Conservation (phyloP, 2,329 filamentous ascomycete species). For the Cercospora zeina region DNA sequence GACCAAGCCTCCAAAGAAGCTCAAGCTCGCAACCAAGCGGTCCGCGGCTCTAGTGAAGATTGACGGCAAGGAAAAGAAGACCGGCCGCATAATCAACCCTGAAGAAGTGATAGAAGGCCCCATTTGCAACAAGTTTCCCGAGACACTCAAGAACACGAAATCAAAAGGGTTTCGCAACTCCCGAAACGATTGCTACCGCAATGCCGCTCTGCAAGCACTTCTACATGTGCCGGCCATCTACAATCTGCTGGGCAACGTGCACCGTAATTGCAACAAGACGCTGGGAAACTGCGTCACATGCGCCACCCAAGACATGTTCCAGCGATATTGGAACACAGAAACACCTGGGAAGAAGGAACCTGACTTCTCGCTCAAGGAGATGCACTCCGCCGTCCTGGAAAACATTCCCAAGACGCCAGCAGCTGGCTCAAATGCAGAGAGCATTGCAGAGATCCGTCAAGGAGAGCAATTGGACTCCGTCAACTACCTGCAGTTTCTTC, state of each 20-base stretch:
- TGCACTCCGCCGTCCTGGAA: neutral
- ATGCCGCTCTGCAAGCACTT: conserved; percentile 21
- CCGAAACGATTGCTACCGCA: conserved; percentile 20
- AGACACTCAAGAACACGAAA: neutral
- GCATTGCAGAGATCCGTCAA: neutral
- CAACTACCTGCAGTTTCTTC: neutral
- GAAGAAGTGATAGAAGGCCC: conserved; percentile 3
- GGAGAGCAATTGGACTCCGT: neutral
- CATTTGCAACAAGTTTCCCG: neutral
- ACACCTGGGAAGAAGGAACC: neutral
- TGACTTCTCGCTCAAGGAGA: neutral
- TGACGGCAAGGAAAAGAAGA: neutral
- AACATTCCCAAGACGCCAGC: neutral
- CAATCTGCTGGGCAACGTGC: conserved; percentile 17
- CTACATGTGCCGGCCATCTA: conserved; percentile 24
- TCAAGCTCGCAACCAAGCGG: neutral
- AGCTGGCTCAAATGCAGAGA: neutral
- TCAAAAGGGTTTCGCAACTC: conserved; percentile 25
- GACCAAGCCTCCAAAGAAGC: neutral
- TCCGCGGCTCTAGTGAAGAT: neutral
- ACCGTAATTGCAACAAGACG: conserved; percentile 13
- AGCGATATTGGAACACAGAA: conserved; percentile 1
- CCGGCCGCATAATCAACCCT: neutral
- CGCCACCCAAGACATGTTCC: neutral
- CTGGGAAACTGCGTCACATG: neutral